phyloP scores from a whole-genome alignment of 305 asterid species.

The Solanum hybrid region DNA sequence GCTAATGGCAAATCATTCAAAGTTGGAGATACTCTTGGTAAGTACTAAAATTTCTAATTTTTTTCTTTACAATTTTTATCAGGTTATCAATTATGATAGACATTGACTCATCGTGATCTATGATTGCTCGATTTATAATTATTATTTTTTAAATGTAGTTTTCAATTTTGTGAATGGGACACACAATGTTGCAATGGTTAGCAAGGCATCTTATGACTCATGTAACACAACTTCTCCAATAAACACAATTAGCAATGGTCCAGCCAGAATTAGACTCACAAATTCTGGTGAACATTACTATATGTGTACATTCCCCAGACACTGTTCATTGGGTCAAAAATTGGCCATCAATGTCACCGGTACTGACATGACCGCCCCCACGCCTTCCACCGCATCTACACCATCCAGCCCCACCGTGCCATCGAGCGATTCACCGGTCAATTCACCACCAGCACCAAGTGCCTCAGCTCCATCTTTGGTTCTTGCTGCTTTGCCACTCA shows the following conservation, averaged over 20 bases:
- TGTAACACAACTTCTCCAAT: slow-evolving; percentile 33
- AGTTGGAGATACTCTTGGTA: slow-evolving; percentile 64
- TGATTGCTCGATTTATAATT: background rate
- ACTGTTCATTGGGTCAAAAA: slow-evolving; percentile 51
- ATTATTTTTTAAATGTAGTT: slow-evolving; percentile 20
- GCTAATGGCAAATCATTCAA: slow-evolving; percentile 30
- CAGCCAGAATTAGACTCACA: slow-evolving; percentile 47
- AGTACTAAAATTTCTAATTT: background rate
- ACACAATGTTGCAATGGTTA: slow-evolving; percentile 43
- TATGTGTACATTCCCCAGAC: slow-evolving; percentile 41
- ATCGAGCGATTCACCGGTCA: slow-evolving; percentile 4
- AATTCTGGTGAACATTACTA: slow-evolving; percentile 52
- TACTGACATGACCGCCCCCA: slow-evolving; percentile 2
- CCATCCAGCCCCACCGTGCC: slow-evolving; percentile 7
- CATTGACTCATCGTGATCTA: background rate
- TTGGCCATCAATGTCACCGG: slow-evolving; percentile 56
- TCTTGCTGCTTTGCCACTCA: slow-evolving; percentile 36
- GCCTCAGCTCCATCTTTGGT: slow-evolving; percentile 34
- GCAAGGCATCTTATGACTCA: slow-evolving; percentile 30
- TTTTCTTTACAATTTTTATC: background rate
- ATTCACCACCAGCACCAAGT: slow-evolving; percentile 28
- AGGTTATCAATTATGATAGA: background rate
- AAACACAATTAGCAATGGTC: slow-evolving; percentile 22
- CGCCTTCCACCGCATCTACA: slow-evolving; percentile 13
- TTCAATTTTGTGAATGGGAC: slow-evolving; percentile 45